Percentiles rank a stretch among this genome's conserved stretches.
Conservation (phyloP, 495 filamentous ascomycete species). For the Penicillium robsamsonii region DNA sequence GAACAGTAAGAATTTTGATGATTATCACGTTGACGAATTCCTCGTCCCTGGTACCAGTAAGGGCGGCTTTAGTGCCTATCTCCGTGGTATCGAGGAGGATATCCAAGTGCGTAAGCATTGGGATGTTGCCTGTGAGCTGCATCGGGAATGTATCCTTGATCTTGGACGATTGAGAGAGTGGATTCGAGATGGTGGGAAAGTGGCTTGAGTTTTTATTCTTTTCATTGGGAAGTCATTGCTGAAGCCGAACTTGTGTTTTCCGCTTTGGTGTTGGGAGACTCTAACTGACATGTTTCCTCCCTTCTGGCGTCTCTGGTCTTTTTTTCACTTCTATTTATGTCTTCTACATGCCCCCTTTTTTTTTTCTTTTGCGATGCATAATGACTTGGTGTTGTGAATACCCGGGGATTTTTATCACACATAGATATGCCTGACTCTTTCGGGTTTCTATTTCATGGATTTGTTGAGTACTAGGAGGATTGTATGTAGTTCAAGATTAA, state of each 20-base stretch:
- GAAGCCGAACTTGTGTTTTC: background rate
- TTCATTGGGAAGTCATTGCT: background rate
- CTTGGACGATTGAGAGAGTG: conserved; percentile 57
- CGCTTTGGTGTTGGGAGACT: background rate
- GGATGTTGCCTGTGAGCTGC: conserved; percentile 61
- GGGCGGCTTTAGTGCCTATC: conserved; percentile 57
- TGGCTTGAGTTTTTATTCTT: conserved; percentile 18
- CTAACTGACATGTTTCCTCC: background rate
- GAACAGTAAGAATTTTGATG: conserved; percentile 12
- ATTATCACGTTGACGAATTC: conserved; percentile 26
- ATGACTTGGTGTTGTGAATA: conserved; percentile 14
- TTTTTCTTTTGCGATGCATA: conserved; percentile 5
- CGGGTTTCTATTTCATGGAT: conserved; percentile 1
- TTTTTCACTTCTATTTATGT: background rate
- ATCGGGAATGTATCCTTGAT: conserved; percentile 58
- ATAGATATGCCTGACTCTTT: conserved; percentile 6
- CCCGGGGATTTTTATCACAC: conserved; percentile 8
- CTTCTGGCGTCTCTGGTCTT: background rate
- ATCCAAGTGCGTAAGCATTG: conserved; percentile 60
- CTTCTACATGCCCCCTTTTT: background rate
- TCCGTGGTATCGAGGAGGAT: conserved; percentile 62
- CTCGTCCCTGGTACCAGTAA: conserved; percentile 31
- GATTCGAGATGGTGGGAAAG: conserved; percentile 41
- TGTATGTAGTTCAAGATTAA: background rate
- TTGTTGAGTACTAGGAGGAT: background rate